These are phyloP conservation scores for Cordyceps pruinosa DNA, from an alignment of 2,329 filamentous ascomycete species.

Conservation along the genomic window DNA sequence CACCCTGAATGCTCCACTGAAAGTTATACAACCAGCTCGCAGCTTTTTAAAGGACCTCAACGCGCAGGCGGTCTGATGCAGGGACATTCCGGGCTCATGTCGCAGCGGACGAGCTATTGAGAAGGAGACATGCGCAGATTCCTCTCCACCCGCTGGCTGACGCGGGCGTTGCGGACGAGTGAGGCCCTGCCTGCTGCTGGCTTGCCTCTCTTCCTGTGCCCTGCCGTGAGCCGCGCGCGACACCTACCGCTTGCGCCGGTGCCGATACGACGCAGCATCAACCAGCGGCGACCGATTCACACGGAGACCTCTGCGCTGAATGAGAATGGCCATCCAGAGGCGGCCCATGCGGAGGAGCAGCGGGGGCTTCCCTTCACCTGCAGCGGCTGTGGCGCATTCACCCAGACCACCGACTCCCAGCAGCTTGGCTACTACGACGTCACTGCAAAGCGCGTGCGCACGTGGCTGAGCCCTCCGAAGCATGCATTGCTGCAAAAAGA, in stretches of 20 bases:
- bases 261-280: constrained; percentile 6
- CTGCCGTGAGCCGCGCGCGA: constrained; percentile 28
- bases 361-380: constrained; percentile 49
- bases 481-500: constrained; percentile 15
- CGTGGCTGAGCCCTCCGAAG: constrained; percentile 31
- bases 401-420: constrained; percentile 46
- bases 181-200: constrained; percentile 31
- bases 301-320: constrained; percentile 16
- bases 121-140: constrained; percentile 36
- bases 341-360: not conserved
- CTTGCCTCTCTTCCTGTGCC: constrained; percentile 43
- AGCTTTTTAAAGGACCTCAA: not conserved
- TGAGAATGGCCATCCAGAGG: not conserved
- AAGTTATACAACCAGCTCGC: not conserved
- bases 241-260: not conserved
- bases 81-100: not conserved
- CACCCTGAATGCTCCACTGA: constrained; percentile 6
- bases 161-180: constrained; percentile 34
- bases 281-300: constrained; percentile 23
- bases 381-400: constrained; percentile 57
- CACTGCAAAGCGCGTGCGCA: constrained; percentile 42
- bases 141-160: constrained; percentile 36
- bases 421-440: constrained; percentile 52
- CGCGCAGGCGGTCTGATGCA: not conserved
- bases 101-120: not conserved